Evolutionary conservation across 495 filamentous ascomycete genomes (phyloP), one percentile per base, ranked within the genome.

Genomic region (Aspergillus hancockii): DNA sequence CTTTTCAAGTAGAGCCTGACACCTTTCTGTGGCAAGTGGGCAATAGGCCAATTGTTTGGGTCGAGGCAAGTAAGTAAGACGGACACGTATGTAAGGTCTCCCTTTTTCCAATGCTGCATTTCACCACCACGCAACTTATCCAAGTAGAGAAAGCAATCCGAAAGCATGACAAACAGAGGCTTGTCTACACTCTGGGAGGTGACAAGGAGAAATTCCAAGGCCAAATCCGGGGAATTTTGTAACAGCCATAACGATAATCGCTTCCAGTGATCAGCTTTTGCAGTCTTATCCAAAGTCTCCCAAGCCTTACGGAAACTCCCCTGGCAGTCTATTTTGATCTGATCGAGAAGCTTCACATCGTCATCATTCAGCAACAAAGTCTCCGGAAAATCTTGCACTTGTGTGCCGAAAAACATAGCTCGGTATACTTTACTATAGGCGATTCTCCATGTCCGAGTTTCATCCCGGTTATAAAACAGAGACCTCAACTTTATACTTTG

Each of bases 161-260:
- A 67, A 10, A 85, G 67, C 54, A 83, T 75, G 38, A 78, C 79
- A 43, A 74, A 76, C 13, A 78, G 73, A n/a, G 81, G 78, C 55
- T 64, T 71, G 1, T 66, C 55, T 18, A 67, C 55, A 21, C 71
- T 63, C 45, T 82, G 67, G 9, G 79, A 82, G 16, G 78, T 81
- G 16, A 70, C 66, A 40, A 75, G 59, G 7, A 90, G 63, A 51
- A 88, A 79, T 13, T 73, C 67, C 28, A 80, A 65, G 3, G 80
- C 67, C 31, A 65, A 59, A 19, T 71, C 60, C 0, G 79, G 80
- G 28, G 70, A 68, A 50, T 77, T 72, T n/a, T 74, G 63, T 25
- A 90, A 61, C 25, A 83, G 67, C 64, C 76, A 78, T 18, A 83
- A 68, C 53, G 88, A 82, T 23, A 85, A 56, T 3, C 73, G 62